Evolutionary conservation across 345 rosid genomes (phyloP).

Genomic region (Sisymbrium irio): DNA sequence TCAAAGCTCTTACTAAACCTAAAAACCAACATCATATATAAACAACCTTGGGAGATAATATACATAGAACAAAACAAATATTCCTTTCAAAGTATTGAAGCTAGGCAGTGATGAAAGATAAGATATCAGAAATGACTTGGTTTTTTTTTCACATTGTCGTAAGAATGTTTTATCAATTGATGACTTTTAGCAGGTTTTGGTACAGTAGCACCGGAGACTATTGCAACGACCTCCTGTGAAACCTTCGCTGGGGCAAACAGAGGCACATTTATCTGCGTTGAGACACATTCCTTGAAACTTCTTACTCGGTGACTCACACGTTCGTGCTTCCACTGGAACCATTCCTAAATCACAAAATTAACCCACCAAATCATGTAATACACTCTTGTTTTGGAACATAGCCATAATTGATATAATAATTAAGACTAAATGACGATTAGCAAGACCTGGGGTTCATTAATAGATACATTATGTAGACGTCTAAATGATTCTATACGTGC

Average conservation of each 20-base stretch:
- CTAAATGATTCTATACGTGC: not conserved
- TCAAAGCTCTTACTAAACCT: not conserved
- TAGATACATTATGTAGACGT: not conserved
- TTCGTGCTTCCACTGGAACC: conserved; percentile 22
- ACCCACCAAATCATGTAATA: not conserved
- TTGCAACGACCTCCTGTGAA: conserved; percentile 23
- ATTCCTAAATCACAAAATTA: conserved; percentile 2
- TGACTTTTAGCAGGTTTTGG: conserved; percentile 18
- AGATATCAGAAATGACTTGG: not conserved
- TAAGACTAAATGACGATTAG: not conserved
- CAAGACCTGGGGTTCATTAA: not conserved
- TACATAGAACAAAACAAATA: not conserved
- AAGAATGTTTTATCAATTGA: not conserved
- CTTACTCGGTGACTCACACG: conserved; percentile 15
- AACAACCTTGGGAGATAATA: not conserved
- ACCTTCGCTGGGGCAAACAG: conserved; percentile 16
- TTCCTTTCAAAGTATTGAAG: not conserved
- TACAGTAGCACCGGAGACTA: conserved; percentile 23
- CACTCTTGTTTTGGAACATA: not conserved
- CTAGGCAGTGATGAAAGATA: not conserved
- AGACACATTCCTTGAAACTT: conserved; percentile 28
- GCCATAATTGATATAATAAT: no score
- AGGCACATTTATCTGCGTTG: conserved; percentile 19
- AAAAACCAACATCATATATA: not conserved
- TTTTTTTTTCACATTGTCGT: not conserved